Evolutionary conservation across 164 flowering plant species (phyloP), one percentile per base, ranked within the genome.

Genomic region (Tetracentron sinense): DNA sequence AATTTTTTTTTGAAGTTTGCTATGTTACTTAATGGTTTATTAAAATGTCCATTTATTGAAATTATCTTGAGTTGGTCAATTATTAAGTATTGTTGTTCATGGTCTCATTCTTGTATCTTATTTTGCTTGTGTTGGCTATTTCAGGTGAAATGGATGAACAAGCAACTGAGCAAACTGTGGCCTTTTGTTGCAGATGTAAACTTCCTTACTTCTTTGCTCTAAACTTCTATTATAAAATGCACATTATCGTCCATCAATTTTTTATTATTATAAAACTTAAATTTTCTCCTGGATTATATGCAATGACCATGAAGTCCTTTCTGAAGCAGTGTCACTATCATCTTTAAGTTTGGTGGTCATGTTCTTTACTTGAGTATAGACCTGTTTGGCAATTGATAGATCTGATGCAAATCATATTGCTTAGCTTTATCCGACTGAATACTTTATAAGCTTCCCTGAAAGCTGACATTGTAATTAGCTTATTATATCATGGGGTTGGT

Each of bases 91-190:
- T 22, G 25, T 52, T 50, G 51, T 27, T 16, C 5, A 35, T 55
- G n/a, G n/a, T 21, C 16, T 51, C 27, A 51, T 51, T 20, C 27
- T 21, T 51, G 61, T 64, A 7, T 61, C 28, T 48, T 50, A 31
- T 64, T 53, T 31, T 64, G 12, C 19, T 42, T 47, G 17, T 66
- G 23, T 66, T 71, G 44, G 50, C 21, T 57, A 33, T 75, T 80
- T 69, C 79, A 95, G 97, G 99, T 92, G 79, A 95, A 95, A 75
- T 95, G 99, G 99, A 62, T 95, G 68, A 95, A 95, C 82, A 95
- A 92, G 75, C 79, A 72, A 64, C 77, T 95, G 64, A 83, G 79
- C 81, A 92, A 95, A 75, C 46, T 92, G 72, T 95, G 97, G 99
- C 99, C 99, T 60, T 92, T 56, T 75, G 69, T 92, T 69, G 97